phyloP scores from a whole-genome alignment of 1,284 basidiomycete genomes.

The Veloboletus limbatus region DNA sequence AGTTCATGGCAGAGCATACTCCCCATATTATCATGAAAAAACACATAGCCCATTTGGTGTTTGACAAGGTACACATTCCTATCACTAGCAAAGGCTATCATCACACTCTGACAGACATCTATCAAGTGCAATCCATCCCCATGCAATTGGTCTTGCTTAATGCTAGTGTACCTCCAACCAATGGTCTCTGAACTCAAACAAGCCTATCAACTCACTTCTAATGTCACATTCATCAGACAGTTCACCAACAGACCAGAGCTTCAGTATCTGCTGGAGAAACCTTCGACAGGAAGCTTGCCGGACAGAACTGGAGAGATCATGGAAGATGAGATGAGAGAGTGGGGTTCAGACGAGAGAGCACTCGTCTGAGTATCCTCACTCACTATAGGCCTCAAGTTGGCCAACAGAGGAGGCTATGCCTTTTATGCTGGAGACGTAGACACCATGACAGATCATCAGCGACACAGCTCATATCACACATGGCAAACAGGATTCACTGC shows the following conservation, averaged over 20 bases:
- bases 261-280: not conserved
- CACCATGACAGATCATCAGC: too few relatives aligned
- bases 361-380: too few relatives aligned
- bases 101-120: not conserved
- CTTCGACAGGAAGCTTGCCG: too few relatives aligned
- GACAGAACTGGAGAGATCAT: too few relatives aligned
- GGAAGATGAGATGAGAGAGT: too few relatives aligned
- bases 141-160: not conserved
- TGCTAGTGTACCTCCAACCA: not conserved
- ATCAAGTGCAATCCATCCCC: not conserved
- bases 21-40: not conserved
- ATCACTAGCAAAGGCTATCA: not conserved
- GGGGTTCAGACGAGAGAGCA: too few relatives aligned
- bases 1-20: not conserved
- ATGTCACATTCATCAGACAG: not conserved
- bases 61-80: conserved; percentile 3
- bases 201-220: accelerated
- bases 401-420: too few relatives aligned
- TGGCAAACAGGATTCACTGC: too few relatives aligned
- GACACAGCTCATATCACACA: too few relatives aligned
- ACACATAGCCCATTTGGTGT: not conserved
- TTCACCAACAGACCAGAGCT: not conserved
- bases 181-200: accelerated
- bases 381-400: too few relatives aligned
- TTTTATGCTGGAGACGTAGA: too few relatives aligned